These are phyloP conservation scores for Podospora didyma DNA, from an alignment of 495 filamentous ascomycete species.

Conservation along the genomic window DNA sequence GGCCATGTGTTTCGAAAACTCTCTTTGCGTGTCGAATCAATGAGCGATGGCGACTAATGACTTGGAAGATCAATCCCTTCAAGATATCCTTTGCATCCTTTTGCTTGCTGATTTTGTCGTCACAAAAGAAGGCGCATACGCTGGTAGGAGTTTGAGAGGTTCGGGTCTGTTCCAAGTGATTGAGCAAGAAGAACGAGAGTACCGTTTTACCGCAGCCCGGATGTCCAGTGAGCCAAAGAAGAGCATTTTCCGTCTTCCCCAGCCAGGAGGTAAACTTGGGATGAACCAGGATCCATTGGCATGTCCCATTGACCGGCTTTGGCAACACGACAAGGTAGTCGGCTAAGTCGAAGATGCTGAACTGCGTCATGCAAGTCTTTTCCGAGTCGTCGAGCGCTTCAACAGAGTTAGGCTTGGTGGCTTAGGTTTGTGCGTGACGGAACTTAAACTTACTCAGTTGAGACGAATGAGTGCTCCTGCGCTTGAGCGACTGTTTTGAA, in stretches of 20 bases:
- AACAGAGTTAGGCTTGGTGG: no score
- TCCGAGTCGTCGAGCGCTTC: constrained; percentile 17
- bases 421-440: no score
- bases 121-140: constrained; percentile 23
- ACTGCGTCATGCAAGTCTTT: constrained; percentile 15
- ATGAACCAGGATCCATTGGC: constrained; percentile 23
- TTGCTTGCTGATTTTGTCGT: constrained; percentile 22
- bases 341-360: constrained; percentile 11
- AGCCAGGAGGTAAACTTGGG: constrained; percentile 16
- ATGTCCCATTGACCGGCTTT: constrained; percentile 16
- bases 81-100: constrained; percentile 19
- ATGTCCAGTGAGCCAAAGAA: constrained; percentile 24
- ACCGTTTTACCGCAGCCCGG: constrained; percentile 24
- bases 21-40: constrained; percentile 15
- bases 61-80: constrained; percentile 18
- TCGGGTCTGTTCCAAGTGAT: constrained; percentile 1
- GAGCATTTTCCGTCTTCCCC: constrained; percentile 1
- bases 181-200: constrained; percentile 8
- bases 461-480: background rate
- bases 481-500: background rate
- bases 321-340: constrained; percentile 17
- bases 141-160: background rate
- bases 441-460: no score
- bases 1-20: constrained; percentile 14
- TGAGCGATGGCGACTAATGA: constrained; percentile 10